Evolutionary conservation across 2,329 filamentous ascomycete genomes (phyloP), one percentile per base, ranked within the genome.

Genomic region (Paradendryphiella salina): DNA sequence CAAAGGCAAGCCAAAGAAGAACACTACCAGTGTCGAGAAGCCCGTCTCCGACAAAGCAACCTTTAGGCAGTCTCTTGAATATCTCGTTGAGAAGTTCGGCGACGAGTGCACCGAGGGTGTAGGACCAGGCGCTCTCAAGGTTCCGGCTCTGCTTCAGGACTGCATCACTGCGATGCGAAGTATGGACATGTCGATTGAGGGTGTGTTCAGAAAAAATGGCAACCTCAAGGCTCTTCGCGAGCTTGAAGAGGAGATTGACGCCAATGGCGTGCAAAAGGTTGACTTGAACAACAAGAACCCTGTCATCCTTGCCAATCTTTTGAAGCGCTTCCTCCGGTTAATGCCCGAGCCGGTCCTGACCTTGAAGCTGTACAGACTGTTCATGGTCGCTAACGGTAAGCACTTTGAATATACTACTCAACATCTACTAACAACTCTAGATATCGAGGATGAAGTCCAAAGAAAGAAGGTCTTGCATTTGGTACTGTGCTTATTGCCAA

Each of bases 121-220:
- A 54, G 94, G 94, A 0, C 92, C 94, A 9, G 93, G 92, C 14
- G 88, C 90, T 11, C 80, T 99, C 49, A 88, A 90, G 45, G 90
- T 99, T 34, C 94, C 94, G 2, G 89, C 90, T n/a, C 80, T 99
- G 44, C 83, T 99, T n/a, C 93, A 97, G 66, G 93, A 96, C 70
- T 86, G 93, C 40, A 87, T 99, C 31, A 88, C 89, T 3, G 91
- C 92, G 10, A 96, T 99, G 90, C 86, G 92, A 64, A 94, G 93
- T 74, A 97, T 99, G 90, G 94, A 99, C 73, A 91, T 99, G 78
- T 97, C 93, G 1, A 90, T 99, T 1, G 94, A 99, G 74, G 94
- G 94, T 65, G 92, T 99, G 17, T 99, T 99, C 83, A 86, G 94
- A 63, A 99, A 99, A 81, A 99, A 97, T 66, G 94, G 94, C 64